Evolutionary conservation across 2,329 filamentous ascomycete species (phyloP).

Genomic region (Cadophora malorum): DNA sequence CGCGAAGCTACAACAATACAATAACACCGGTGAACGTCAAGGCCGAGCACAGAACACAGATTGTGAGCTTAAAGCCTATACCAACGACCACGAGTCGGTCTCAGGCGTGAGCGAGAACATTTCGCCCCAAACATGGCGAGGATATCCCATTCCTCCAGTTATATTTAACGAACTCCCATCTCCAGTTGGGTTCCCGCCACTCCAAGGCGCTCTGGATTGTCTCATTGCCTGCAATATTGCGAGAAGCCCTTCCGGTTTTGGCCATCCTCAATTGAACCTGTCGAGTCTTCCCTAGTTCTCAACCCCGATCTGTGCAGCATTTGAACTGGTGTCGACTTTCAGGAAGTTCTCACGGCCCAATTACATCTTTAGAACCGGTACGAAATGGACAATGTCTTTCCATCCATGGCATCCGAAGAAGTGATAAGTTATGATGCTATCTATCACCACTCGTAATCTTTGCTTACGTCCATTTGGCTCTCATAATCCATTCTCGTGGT

Average conservation of each 20-base stretch:
- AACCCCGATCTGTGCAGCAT: neutral
- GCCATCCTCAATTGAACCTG: neutral
- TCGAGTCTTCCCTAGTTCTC: neutral
- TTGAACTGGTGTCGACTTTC: neutral
- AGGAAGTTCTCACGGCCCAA: neutral
- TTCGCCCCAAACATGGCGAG: neutral
- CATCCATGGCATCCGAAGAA: neutral
- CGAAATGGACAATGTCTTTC: neutral
- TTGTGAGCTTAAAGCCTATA: neutral
- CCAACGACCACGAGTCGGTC: neutral
- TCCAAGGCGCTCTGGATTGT: neutral
- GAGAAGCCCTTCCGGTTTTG: neutral
- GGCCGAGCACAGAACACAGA: neutral
- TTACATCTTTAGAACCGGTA: neutral
- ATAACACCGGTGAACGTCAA: neutral
- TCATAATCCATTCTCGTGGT: neutral
- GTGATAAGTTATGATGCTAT: neutral
- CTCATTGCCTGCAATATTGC: neutral
- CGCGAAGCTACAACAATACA: neutral
- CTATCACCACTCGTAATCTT: neutral
- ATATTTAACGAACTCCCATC: neutral
- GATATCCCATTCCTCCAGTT: neutral
- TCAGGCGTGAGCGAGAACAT: neutral
- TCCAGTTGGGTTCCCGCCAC: neutral
- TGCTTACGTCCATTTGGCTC: neutral